Percentiles rank a stretch among this genome's conserved stretches.
Evolutionary conservation across 305 asterid genomes (phyloP).

Genomic region (Striga hermonthica): DNA sequence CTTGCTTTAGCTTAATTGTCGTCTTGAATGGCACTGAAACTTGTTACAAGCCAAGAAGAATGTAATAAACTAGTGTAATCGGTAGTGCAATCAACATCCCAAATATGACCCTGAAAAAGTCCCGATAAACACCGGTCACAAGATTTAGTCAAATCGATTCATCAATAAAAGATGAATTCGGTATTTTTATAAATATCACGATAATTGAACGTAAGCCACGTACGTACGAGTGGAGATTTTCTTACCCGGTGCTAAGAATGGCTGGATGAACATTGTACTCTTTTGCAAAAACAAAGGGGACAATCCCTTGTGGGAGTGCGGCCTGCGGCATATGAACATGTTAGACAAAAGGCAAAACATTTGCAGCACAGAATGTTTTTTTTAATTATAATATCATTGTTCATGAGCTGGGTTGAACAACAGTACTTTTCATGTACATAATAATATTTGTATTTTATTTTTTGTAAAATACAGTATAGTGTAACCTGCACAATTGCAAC

Average conservation of each 20-base stretch:
- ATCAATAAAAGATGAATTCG: too few species aligned
- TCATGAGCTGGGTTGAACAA: too few species aligned
- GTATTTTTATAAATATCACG: too few species aligned
- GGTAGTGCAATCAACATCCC: conserved; percentile 95
- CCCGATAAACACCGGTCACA: background rate
- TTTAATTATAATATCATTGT: too few species aligned
- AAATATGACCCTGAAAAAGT: conserved; percentile 71
- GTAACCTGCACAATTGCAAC: conserved; percentile 87
- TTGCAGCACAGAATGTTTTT: background rate
- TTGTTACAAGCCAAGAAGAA: conserved; percentile 68
- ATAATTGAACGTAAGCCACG: background rate
- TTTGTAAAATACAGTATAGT: too few species aligned
- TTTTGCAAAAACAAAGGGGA: conserved; percentile 92
- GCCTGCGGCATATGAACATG: conserved; percentile 44
- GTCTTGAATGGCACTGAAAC: background rate
- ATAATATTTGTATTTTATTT: too few species aligned
- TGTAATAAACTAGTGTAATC: conserved; percentile 79
- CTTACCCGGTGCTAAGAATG: conserved; percentile 92
- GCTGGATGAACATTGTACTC: conserved; percentile 95
- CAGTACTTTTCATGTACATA: too few species aligned
- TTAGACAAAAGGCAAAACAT: background rate
- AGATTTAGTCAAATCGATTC: too few species aligned
- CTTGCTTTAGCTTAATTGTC: conserved; percentile 5
- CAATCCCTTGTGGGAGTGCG: conserved; percentile 98
- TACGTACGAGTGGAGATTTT: background rate